Evolutionary conservation across 2,329 filamentous ascomycete species (phyloP).

Genomic region (Fusarium miscanthi): DNA sequence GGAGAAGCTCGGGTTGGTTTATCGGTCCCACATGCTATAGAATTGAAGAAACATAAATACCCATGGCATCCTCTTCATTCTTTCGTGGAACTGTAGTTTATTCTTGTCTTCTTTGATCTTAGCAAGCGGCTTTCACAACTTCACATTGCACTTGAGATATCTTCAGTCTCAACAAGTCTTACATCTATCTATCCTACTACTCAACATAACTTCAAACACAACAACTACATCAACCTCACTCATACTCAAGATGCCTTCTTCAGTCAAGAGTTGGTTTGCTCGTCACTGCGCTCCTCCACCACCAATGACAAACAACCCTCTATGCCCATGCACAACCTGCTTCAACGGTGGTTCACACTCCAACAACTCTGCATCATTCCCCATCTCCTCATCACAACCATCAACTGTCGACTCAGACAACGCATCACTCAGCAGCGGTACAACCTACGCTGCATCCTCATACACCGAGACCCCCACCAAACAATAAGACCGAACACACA

Average conservation of each 20-base stretch:
- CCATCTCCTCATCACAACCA: constrained; percentile 11
- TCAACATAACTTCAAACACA: not conserved
- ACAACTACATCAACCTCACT: not conserved
- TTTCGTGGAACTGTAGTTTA: not conserved
- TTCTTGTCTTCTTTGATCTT: constrained; percentile 8
- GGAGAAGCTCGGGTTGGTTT: constrained; percentile 20
- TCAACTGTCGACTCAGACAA: constrained; percentile 35
- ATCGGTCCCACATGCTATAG: constrained; percentile 31
- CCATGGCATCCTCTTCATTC: constrained; percentile 17
- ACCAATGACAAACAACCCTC: constrained; percentile 49
- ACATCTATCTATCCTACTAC: not conserved
- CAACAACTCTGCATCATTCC: constrained; percentile 31
- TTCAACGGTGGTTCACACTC: constrained; percentile 44
- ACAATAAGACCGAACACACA: constrained; percentile 21
- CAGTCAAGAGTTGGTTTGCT: constrained; percentile 52
- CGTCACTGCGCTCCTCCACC: constrained; percentile 55
- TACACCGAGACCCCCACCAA: constrained; percentile 40
- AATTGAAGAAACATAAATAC: constrained; percentile 40
- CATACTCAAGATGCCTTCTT: constrained; percentile 47
- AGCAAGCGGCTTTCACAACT: not conserved
- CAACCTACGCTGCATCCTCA: constrained; percentile 34
- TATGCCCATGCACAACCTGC: constrained; percentile 53
- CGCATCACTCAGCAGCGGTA: constrained; percentile 40
- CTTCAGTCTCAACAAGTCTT: not conserved
- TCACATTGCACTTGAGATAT: not conserved